Percentiles rank a stretch among this genome's conserved stretches.
Conservation (phyloP, 805 yeast species). For the Sporopachydermia lactativora region DNA sequence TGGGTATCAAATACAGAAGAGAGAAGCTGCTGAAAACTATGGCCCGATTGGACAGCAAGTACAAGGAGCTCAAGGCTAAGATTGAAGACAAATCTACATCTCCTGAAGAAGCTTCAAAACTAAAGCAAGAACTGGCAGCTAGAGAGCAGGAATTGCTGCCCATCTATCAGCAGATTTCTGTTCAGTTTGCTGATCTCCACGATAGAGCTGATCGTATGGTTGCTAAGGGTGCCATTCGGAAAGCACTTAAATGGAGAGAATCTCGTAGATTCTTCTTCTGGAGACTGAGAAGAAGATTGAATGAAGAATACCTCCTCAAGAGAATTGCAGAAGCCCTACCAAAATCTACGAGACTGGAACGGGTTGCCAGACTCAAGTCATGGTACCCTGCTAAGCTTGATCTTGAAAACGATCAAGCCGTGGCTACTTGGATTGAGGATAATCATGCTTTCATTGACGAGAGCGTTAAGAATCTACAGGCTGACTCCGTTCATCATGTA, state of each 20-base stretch:
- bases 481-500: background rate
- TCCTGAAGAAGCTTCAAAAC: conserved; percentile 50
- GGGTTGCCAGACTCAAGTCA: conserved; percentile 73
- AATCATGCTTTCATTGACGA: conserved; percentile 50
- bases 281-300: conserved; percentile 92
- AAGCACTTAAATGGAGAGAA: conserved; percentile 72
- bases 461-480: conserved; percentile 28
- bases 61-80: conserved; percentile 51
- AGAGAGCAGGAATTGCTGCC: conserved; percentile 78
- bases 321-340: conserved; percentile 53
- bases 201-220: conserved; percentile 96
- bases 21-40: conserved; percentile 85
- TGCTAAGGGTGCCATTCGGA: conserved; percentile 82
- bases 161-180: conserved; percentile 79
- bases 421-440: conserved; percentile 67
- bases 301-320: conserved; percentile 78
- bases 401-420: conserved; percentile 51
- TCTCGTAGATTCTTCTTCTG: conserved; percentile 97
- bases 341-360: conserved; percentile 56
- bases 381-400: conserved; percentile 69
- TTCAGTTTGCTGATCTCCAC: conserved; percentile 95
- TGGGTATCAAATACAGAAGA: conserved; percentile 93
- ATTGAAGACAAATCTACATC: conserved; percentile 34
- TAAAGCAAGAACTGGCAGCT: conserved; percentile 51
- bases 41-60: conserved; percentile 73